These are phyloP conservation scores for Lepidium africanum DNA, from an alignment of 345 rosid species.

Conservation along the genomic window DNA sequence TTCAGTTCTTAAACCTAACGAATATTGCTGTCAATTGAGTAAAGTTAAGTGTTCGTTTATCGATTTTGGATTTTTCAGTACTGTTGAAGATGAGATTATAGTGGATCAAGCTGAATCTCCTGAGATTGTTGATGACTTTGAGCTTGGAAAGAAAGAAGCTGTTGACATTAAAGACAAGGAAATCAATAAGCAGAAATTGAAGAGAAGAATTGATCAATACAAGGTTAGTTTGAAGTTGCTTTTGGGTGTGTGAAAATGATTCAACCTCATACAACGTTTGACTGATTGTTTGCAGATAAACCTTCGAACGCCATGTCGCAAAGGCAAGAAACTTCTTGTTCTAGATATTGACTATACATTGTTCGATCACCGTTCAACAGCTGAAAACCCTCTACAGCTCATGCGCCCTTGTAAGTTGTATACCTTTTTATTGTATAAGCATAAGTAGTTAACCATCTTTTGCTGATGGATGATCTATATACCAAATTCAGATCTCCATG, in stretches of 20 bases:
- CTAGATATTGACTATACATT: constrained; percentile 93
- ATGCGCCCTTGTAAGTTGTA: constrained; percentile 83
- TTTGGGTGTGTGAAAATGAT: neutral
- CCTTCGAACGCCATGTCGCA: constrained; percentile 61
- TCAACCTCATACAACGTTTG: neutral
- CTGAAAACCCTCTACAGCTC: constrained; percentile 84
- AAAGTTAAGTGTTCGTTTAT: neutral
- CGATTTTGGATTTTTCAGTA: constrained; percentile 25
- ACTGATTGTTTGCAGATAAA: constrained; percentile 47
- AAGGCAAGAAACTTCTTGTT: constrained; percentile 88
- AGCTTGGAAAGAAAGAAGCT: constrained; percentile 84
- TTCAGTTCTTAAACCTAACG: constrained; percentile 4
- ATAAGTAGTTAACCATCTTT: neutral
- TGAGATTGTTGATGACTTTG: constrained; percentile 83
- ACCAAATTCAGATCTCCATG: constrained; percentile 73
- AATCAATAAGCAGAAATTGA: constrained; percentile 69
- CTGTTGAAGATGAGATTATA: constrained; percentile 85
- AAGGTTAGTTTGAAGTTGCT: constrained; percentile 36
- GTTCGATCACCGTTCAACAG: constrained; percentile 90
- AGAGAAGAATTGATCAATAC: constrained; percentile 63
- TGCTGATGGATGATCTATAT: neutral
- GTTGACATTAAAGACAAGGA: constrained; percentile 83
- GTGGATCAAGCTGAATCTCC: constrained; percentile 73
- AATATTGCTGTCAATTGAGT: too few relatives aligned
- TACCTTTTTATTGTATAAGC: neutral